These are phyloP conservation scores for Zychaea mexicana DNA, from an alignment of 371 early-diverging fungal genomes.

Conservation along the genomic window DNA sequence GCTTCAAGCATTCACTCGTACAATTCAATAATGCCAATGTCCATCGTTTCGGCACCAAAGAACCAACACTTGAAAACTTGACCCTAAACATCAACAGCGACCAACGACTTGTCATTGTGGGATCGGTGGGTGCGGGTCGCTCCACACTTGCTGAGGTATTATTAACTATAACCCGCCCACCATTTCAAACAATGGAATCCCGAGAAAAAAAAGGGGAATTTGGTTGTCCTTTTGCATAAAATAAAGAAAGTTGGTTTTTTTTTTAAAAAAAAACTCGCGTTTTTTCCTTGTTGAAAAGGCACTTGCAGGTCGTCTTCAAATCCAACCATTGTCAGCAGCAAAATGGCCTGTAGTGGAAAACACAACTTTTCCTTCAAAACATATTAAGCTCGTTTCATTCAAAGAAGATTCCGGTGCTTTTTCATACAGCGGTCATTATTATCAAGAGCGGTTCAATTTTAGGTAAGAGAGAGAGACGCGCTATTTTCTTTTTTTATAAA, in stretches of 20 bases:
- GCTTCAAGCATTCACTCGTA: conserved; percentile 9
- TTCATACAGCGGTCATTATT: conserved; percentile 51
- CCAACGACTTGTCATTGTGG: conserved; percentile 46
- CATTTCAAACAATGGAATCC: neutral
- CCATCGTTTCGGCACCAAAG: conserved; percentile 34
- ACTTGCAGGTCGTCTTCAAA: conserved; percentile 40
- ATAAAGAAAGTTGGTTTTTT: too few species aligned
- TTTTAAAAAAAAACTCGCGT: too few species aligned
- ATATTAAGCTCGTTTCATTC: conserved; percentile 52
- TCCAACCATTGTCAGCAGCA: conserved; percentile 35
- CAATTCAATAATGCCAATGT: conserved; percentile 42
- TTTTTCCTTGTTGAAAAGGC: conserved; percentile 23
- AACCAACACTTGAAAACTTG: conserved; percentile 44
- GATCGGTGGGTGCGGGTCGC: conserved; percentile 51
- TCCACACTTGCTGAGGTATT: conserved; percentile 54
- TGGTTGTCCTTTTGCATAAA: too few species aligned
- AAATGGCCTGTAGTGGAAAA: conserved; percentile 37
- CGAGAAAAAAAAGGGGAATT: neutral
- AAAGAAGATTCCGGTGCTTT: conserved; percentile 47
- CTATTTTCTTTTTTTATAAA: too few species aligned
- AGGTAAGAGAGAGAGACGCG: conserved; percentile 24
- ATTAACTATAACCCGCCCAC: too few species aligned
- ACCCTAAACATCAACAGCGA: conserved; percentile 27
- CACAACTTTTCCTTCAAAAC: conserved; percentile 41
- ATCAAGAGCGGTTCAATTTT: conserved; percentile 62